Conservation (phyloP, 768 basidiomycete species). For the Termitomyces sp. region DNA sequence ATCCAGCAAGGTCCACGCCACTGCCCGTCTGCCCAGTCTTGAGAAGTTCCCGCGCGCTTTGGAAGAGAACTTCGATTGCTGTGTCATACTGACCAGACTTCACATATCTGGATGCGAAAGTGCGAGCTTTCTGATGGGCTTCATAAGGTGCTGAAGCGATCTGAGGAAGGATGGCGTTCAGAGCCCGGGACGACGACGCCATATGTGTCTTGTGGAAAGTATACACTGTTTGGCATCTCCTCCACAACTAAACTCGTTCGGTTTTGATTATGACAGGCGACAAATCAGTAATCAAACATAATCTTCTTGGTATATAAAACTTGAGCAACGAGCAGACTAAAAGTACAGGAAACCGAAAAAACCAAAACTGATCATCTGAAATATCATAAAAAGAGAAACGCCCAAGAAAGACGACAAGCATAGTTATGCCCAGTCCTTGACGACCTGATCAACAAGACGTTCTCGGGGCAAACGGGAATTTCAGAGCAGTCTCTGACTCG, state of each 20-base stretch:
- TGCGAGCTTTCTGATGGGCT: conserved; percentile 95
- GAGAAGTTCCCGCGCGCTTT: conserved; percentile 80
- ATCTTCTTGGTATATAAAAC: too few relatives aligned
- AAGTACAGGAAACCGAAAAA: not conserved
- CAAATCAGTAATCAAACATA: not conserved
- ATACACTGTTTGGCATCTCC: conserved; percentile 8
- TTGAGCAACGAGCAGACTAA: not conserved
- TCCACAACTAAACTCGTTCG: not conserved
- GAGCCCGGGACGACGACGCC: conserved; percentile 48
- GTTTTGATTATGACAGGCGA: not conserved
- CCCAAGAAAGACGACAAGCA: not conserved
- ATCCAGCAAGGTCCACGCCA: conserved; percentile 79
- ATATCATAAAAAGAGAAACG: not conserved
- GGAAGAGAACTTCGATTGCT: conserved; percentile 91
- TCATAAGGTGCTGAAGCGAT: conserved; percentile 79
- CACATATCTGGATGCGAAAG: conserved; percentile 84
- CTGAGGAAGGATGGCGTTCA: conserved; percentile 71
- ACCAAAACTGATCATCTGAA: too few relatives aligned
- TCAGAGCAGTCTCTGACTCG: conserved; percentile 34
- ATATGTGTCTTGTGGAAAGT: conserved; percentile 9
- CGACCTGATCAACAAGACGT: conserved; percentile 46
- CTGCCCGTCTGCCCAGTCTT: conserved; percentile 87
- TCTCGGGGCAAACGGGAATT: conserved; percentile 62
- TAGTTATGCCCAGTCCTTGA: not conserved
- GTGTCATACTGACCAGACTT: conserved; percentile 79